These are phyloP conservation scores for Arxiozyma slooffiae DNA, from an alignment of 1,139 yeast species.

Conservation along the genomic window DNA sequence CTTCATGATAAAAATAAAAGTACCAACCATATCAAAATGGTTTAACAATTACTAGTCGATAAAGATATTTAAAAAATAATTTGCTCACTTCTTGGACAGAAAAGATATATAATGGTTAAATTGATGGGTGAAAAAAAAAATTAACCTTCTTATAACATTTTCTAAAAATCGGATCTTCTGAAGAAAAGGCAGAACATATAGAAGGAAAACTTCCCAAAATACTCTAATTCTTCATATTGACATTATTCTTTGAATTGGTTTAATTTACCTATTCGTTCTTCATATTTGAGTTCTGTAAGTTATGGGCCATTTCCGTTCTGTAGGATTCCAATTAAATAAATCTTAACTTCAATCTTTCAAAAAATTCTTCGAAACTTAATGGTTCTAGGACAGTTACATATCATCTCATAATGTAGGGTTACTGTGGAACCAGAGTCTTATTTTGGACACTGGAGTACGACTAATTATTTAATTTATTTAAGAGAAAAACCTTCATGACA, in stretches of 20 bases:
- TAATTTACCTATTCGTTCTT: not conserved
- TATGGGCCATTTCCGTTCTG: not conserved
- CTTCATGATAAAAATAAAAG: constrained; percentile 50
- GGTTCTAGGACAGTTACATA: constrained; percentile 31
- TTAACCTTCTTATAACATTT: constrained; percentile 72
- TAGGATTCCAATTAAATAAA: constrained; percentile 1
- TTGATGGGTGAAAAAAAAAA: constrained; percentile 67
- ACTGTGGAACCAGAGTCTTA: constrained; percentile 11
- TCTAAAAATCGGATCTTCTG: constrained; percentile 83
- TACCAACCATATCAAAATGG: constrained; percentile 50
- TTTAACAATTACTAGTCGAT: constrained; percentile 50
- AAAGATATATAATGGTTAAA: constrained; percentile 65
- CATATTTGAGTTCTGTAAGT: not conserved
- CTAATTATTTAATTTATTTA: constrained; percentile 14
- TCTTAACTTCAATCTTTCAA: constrained; percentile 20
- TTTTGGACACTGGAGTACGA: constrained; percentile 12
- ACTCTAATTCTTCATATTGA: not conserved
- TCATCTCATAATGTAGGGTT: constrained; percentile 15
- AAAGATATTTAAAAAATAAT: constrained; percentile 59
- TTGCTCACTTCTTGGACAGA: constrained; percentile 85
- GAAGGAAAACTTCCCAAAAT: not conserved
- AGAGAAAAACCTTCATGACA: constrained; percentile 4
- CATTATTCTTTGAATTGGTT: not conserved
- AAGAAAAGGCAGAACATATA: constrained; percentile 19
- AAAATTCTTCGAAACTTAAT: constrained; percentile 30